phyloP scores from a whole-genome alignment of 1,284 basidiomycete genomes.

The Peniophora sp. region DNA sequence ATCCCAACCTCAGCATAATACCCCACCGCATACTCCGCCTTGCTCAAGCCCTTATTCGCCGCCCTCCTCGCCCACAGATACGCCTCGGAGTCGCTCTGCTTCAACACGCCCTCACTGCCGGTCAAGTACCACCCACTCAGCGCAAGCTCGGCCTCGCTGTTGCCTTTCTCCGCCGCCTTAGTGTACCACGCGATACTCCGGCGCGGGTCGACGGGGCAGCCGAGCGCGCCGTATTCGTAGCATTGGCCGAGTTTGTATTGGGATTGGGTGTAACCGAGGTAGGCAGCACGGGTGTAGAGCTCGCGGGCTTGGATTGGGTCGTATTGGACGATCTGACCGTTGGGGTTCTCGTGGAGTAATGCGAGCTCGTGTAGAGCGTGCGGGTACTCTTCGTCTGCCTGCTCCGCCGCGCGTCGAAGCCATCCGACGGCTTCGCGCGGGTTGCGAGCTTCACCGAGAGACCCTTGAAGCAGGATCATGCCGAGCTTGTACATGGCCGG shows the following conservation, averaged over 20 bases:
- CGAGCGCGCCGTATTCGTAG: slow-evolving; percentile 88
- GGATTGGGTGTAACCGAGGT: slow-evolving; percentile 88
- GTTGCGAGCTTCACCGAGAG: slow-evolving; percentile 80
- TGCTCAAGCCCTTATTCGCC: slow-evolving; percentile 87
- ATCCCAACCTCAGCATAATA: slow-evolving; percentile 98
- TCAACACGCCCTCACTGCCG: slow-evolving; percentile 90
- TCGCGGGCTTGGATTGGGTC: slow-evolving; percentile 81
- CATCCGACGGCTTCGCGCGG: slow-evolving; percentile 90
- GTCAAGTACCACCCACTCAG: slow-evolving; percentile 97
- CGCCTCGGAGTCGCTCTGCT: slow-evolving; percentile 96
- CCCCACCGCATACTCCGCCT: slow-evolving; percentile 94
- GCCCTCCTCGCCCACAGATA: slow-evolving; percentile 94
- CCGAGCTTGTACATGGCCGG: slow-evolving; percentile 99
- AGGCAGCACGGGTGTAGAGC: slow-evolving; percentile 87
- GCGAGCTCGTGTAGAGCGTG: slow-evolving; percentile 98
- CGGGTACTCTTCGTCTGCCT: slow-evolving; percentile 98
- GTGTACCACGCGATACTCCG: slow-evolving; percentile 98
- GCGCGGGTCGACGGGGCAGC: slow-evolving; percentile 89
- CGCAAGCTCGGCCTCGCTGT: slow-evolving; percentile 91
- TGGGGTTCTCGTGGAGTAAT: slow-evolving; percentile 78
- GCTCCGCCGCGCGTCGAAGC: slow-evolving; percentile 91
- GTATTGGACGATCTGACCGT: slow-evolving; percentile 55
- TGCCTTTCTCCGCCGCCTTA: slow-evolving; percentile 92
- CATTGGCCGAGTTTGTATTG: slow-evolving; percentile 95
- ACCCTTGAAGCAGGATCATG: slow-evolving; percentile 87